A percentile compares a stretch with the other conserved stretches of the same genome.
Conservation (phyloP, 208 protist genomes). For the Acanthamoeba healyi region DNA sequence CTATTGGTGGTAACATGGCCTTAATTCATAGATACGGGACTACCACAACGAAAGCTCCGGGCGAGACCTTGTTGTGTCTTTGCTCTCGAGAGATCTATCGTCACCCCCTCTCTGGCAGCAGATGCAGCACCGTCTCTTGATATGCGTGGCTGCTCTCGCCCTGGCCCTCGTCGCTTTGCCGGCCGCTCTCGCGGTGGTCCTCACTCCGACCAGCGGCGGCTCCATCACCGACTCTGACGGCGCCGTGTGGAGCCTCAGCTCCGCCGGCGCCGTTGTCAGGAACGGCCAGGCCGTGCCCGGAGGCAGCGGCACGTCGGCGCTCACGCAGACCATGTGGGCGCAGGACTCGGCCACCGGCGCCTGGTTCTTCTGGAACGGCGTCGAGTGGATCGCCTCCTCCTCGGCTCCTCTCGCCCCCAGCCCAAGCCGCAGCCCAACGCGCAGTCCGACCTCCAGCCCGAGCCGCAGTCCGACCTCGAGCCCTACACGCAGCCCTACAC, state of each 20-base stretch:
- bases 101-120: too few species aligned
- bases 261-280: not conserved
- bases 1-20: too few species aligned
- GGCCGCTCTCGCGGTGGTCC: not conserved
- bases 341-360: constrained; percentile 2
- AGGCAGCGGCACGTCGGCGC: constrained; percentile 20
- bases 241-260: not conserved
- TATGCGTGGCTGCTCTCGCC: too few species aligned
- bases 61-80: too few species aligned
- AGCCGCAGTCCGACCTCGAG: not conserved
- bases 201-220: constrained; percentile 6
- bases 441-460: not conserved
- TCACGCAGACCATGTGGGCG: constrained; percentile 19
- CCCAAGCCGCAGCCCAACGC: not conserved
- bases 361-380: constrained; percentile 39
- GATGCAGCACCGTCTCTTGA: too few species aligned
- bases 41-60: too few species aligned
- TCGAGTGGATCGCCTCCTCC: not conserved
- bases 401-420: not conserved
- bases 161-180: not conserved
- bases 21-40: too few species aligned
- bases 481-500: not conserved
- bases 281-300: constrained; percentile 31
- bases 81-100: too few species aligned
- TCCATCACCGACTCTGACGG: constrained; percentile 26